Conservation (phyloP, 371 early-diverging fungal genomes). For the Mortierella sp. region DNA sequence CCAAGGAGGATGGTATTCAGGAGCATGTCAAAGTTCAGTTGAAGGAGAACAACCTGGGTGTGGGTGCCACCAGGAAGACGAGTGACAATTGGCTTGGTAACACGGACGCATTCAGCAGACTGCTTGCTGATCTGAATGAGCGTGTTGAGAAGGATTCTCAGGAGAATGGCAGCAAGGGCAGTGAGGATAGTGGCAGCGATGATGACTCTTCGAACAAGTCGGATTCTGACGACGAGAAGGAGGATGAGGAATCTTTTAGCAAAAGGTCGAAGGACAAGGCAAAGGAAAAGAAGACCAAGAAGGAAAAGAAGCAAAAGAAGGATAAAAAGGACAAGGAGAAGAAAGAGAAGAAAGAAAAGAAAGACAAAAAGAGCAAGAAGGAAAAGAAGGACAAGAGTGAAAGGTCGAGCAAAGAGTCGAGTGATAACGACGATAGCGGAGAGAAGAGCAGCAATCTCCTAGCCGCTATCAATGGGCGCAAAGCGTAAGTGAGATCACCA, state of each 20-base stretch:
- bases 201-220: constrained; percentile 2
- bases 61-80: constrained; percentile 88
- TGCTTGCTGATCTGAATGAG: constrained; percentile 82
- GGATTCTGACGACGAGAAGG: constrained; percentile 17
- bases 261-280: constrained; percentile 37
- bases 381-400: constrained; percentile 57
- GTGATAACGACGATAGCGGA: constrained; percentile 41
- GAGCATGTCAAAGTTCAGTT: constrained; percentile 83
- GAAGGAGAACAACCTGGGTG: constrained; percentile 84
- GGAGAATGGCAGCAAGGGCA: constrained; percentile 15
- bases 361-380: constrained; percentile 54
- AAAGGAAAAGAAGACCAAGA: constrained; percentile 32
- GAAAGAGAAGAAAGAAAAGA: constrained; percentile 49
- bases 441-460: constrained; percentile 38
- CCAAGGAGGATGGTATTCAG: constrained; percentile 82
- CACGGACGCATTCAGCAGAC: constrained; percentile 84
- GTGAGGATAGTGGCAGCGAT: constrained; percentile 6
- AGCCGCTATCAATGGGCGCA: constrained; percentile 57
- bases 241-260: constrained; percentile 10
- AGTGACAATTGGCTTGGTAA: constrained; percentile 96
- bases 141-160: constrained; percentile 52
- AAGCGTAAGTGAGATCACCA: constrained; percentile 64
- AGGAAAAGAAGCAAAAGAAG: constrained; percentile 11
- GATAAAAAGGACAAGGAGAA: constrained; percentile 28
- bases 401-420: constrained; percentile 53